Percentiles rank a stretch among this genome's conserved stretches.
phyloP scores from a whole-genome alignment of 768 basidiomycete species.

The Podaxis carcinomalis region DNA sequence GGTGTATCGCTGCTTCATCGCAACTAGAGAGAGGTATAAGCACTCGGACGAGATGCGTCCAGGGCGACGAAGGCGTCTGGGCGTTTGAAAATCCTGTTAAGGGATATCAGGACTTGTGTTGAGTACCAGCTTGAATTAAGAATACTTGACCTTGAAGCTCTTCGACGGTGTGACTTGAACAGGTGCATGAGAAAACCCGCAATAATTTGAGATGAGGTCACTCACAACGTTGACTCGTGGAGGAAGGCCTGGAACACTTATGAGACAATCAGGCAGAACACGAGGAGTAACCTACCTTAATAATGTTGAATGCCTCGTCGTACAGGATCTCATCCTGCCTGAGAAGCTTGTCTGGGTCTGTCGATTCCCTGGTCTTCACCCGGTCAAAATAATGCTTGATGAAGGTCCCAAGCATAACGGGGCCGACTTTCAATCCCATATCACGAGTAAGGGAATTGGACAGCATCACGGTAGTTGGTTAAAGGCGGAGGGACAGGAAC shows the following conservation, averaged over 20 bases:
- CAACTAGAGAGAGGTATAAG: slow-evolving; percentile 74
- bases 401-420: slow-evolving; percentile 71
- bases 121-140: not conserved
- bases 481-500: too few relatives aligned
- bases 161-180: slow-evolving; percentile 73
- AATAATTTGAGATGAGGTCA: not conserved
- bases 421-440: slow-evolving; percentile 63
- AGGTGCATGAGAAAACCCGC: not conserved
- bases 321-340: slow-evolving; percentile 76
- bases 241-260: slow-evolving; percentile 59
- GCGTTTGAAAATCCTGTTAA: slow-evolving; percentile 67
- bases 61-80: slow-evolving; percentile 80
- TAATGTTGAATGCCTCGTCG: slow-evolving; percentile 72
- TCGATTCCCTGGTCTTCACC: slow-evolving; percentile 37
- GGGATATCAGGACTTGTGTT: not conserved
- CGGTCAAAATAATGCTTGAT: slow-evolving; percentile 81
- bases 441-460: slow-evolving; percentile 58
- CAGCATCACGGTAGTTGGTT: slow-evolving; percentile 17
- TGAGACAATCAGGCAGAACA: not conserved
- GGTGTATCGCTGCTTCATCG: slow-evolving; percentile 63
- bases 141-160: slow-evolving; percentile 56
- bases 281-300: slow-evolving; percentile 47
- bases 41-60: slow-evolving; percentile 69
- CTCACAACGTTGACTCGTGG: slow-evolving; percentile 64
- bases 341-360: slow-evolving; percentile 41